Conservation (phyloP, 75 land plant genomes). For the Adiantum capillusveneris region DNA sequence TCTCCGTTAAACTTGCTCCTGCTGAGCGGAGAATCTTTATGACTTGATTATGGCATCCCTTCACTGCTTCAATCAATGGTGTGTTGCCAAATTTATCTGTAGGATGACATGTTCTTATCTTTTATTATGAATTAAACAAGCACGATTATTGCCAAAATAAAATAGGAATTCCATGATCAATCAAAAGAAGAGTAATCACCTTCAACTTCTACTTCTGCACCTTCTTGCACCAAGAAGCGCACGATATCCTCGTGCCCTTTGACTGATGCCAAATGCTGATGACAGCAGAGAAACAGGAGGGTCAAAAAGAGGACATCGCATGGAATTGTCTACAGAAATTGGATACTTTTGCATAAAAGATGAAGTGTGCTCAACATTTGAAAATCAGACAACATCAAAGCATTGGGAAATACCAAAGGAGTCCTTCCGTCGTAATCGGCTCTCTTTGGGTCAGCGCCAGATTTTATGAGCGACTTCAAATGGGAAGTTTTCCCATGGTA, state of each 20-base stretch:
- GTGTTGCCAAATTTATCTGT: conserved; percentile 75
- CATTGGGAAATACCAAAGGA: conserved; percentile 21
- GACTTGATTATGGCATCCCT: conserved; percentile 53
- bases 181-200: conserved; percentile 29
- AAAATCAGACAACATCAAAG: neutral
- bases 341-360: no score
- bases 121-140: neutral
- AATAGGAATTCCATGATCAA: neutral
- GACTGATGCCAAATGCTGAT: conserved; percentile 78
- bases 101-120: neutral
- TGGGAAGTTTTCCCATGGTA: conserved; percentile 30
- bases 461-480: conserved; percentile 23
- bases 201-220: conserved; percentile 40
- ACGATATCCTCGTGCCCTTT: conserved; percentile 60
- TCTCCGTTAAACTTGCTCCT: conserved; percentile 4
- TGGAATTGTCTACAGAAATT: neutral
- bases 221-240: conserved; percentile 43
- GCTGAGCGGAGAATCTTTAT: conserved; percentile 7
- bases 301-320: neutral
- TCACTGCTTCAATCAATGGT: conserved; percentile 75
- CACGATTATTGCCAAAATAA: neutral
- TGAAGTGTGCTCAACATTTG: no score
- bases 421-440: conserved; percentile 38
- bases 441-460: conserved; percentile 32
- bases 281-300: conserved; percentile 2